Evolutionary conservation across 169 alveolate genomes (phyloP).

Genomic region (Cytauxzoon felis): DNA sequence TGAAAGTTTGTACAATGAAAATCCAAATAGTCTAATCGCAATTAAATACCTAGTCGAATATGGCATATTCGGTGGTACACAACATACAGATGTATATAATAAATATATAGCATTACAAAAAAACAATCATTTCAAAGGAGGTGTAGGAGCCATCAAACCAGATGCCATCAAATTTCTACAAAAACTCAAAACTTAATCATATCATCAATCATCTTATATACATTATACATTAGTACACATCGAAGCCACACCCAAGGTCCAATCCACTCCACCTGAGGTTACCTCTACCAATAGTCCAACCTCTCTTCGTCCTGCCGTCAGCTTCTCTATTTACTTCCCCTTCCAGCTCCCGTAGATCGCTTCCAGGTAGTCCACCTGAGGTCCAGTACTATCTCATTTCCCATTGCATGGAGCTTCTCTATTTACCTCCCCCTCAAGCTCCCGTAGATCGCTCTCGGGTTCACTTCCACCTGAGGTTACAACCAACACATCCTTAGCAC

Average conservation of each 20-base stretch:
- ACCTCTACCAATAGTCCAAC: no score
- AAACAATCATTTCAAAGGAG: constrained; percentile 49
- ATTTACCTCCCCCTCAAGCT: no score
- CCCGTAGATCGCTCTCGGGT: no score
- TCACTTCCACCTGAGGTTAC: no score
- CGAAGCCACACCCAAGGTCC: neutral
- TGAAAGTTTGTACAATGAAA: constrained; percentile 83
- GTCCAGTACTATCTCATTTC: no score
- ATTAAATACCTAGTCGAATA: constrained; percentile 75
- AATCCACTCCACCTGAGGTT: neutral
- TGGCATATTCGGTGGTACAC: constrained; percentile 71
- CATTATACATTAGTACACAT: neutral
- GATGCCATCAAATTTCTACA: constrained; percentile 45
- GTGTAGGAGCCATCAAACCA: constrained; percentile 49
- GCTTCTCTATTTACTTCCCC: no score
- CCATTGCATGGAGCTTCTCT: no score
- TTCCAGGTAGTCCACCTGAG: no score
- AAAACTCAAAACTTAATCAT: constrained; percentile 5
- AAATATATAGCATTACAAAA: constrained; percentile 39
- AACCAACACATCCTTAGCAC: no score
- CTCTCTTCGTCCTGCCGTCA: no score
- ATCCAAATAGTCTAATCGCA: constrained; percentile 85
- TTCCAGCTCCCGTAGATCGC: no score
- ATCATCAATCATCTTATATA: neutral
- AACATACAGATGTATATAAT: constrained; percentile 47